Percentiles rank a stretch among this genome's conserved stretches.
Evolutionary conservation across 176 grass and related monocot genomes (phyloP).

Genomic region (Elaeis guineensis): DNA sequence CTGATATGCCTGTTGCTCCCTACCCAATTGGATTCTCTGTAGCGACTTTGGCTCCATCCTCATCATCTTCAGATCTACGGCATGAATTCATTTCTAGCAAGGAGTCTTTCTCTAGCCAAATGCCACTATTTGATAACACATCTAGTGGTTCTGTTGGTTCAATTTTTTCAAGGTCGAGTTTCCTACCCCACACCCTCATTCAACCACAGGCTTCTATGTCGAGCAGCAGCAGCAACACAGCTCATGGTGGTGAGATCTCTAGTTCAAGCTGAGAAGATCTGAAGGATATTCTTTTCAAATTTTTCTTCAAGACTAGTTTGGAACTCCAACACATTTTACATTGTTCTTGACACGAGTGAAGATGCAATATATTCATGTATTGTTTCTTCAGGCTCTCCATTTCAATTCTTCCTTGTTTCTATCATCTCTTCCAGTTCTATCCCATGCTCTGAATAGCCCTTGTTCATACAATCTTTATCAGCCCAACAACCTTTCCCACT

Average conservation of each 20-base stretch:
- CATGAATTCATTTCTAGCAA: slow-evolving; percentile 20
- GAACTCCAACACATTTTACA: background rate
- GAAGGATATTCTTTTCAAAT: slow-evolving; percentile 2
- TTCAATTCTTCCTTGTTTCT: background rate
- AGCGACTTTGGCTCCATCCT: background rate
- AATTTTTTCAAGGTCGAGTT: background rate
- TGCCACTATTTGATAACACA: slow-evolving; percentile 4
- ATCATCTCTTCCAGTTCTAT: background rate
- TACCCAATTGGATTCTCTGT: slow-evolving; percentile 26
- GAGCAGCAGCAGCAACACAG: slow-evolving; percentile 1
- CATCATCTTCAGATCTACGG: slow-evolving; percentile 14
- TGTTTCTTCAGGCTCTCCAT: background rate
- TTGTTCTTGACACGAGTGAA: background rate
- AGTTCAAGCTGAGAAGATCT: slow-evolving; percentile 4
- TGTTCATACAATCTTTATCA: slow-evolving; percentile 1
- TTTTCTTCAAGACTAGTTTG: background rate
- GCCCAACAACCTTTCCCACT: too few species aligned
- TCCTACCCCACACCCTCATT: background rate
- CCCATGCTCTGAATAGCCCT: background rate
- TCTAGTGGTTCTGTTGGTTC: slow-evolving; percentile 7
- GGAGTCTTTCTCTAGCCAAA: slow-evolving; percentile 12
- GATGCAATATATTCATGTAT: background rate
- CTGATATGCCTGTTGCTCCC: slow-evolving; percentile 32
- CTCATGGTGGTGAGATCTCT: slow-evolving; percentile 1
- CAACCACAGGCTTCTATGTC: background rate